Evolutionary conservation across 1,139 yeast genomes (phyloP).

Genomic region (Suhomyces maxii): DNA sequence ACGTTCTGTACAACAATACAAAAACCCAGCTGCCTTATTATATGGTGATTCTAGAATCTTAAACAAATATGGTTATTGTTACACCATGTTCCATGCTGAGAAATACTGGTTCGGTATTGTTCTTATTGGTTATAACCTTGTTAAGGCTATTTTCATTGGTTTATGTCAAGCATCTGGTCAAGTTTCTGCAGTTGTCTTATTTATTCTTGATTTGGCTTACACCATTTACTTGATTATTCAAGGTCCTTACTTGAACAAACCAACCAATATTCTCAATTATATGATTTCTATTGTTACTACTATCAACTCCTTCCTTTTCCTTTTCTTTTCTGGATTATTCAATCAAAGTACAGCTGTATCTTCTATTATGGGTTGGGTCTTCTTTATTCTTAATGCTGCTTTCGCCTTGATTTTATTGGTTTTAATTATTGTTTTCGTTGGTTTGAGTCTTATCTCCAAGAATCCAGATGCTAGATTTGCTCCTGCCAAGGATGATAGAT

Average conservation of each 20-base stretch:
- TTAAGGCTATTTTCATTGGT: slow-evolving; percentile 65
- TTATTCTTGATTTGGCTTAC: slow-evolving; percentile 64
- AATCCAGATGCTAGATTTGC: slow-evolving; percentile 83
- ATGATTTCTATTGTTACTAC: slow-evolving; percentile 64
- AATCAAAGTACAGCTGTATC: slow-evolving; percentile 66
- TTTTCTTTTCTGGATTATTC: slow-evolving; percentile 72
- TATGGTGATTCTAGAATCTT: slow-evolving; percentile 68
- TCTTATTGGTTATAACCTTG: slow-evolving; percentile 51
- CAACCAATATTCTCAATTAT: slow-evolving; percentile 68
- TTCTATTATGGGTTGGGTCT: slow-evolving; percentile 79
- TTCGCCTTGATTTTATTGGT: slow-evolving; percentile 65
- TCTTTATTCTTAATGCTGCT: slow-evolving; percentile 76
- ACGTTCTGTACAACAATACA: slow-evolving; percentile 50
- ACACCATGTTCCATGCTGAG: slow-evolving; percentile 77
- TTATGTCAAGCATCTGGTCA: slow-evolving; percentile 71
- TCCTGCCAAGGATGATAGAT: slow-evolving; percentile 82
- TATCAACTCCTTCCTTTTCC: slow-evolving; percentile 68
- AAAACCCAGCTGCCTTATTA: slow-evolving; percentile 75
- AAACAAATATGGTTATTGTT: slow-evolving; percentile 73
- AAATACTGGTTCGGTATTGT: slow-evolving; percentile 76
- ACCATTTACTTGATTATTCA: slow-evolving; percentile 55
- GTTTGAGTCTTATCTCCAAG: slow-evolving; percentile 59
- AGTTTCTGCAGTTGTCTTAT: slow-evolving; percentile 64
- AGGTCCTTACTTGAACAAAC: slow-evolving; percentile 69
- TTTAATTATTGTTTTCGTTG: slow-evolving; percentile 58